Evolutionary conservation across 768 basidiomycete species (phyloP), one percentile per base, ranked within the genome.

Genomic region (Kwoniella heveanensis): DNA sequence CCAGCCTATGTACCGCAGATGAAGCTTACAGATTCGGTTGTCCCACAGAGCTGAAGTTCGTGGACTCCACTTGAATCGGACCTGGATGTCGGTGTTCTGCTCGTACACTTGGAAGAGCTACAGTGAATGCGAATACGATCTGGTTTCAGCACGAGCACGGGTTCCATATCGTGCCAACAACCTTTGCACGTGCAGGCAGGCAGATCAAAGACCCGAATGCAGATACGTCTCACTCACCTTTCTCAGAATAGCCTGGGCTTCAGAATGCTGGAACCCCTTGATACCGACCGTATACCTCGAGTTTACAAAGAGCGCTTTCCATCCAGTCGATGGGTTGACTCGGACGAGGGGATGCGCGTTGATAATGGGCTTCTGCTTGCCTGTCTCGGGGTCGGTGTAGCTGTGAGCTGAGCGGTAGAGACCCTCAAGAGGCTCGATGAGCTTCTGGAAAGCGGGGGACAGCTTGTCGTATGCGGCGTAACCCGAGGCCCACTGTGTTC

Each of bases 41-140:
- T 86, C 85, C 86, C 86, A 87, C 63, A 87, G 83, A 0, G 86
- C 86, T 22, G 86, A 76, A 52, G 86, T 84, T 66, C 86, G 83
- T 47, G 73, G 69, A 29, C 77, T 75, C 86, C 86, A 87, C 19
- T 82, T 82, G 80, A 80, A 79, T 80, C 76, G 57, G 32, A 73
- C 65, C 66, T 84, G 85, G 32, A 85, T 77, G 71, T 86, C 85
- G 63, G 86, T 85, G 77, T 85, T 86, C 64, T 85, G 58, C 65
- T 69, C 70, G 57, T 67, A 66, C 8, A 67, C 65, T 50, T 69
- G 64, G 52, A 64, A 69, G 19, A 72, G 60, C 62, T 64, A 22
- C 12, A n/a, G n/a, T n/a, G n/a, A 27, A 7, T 19, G 17, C 26
- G 26, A 58, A 26, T 49, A 49, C 27, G n/a, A n/a, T 12, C 17